Evolutionary conservation across 129 eudicot genomes (phyloP).

Genomic region (Apium graveolens): DNA sequence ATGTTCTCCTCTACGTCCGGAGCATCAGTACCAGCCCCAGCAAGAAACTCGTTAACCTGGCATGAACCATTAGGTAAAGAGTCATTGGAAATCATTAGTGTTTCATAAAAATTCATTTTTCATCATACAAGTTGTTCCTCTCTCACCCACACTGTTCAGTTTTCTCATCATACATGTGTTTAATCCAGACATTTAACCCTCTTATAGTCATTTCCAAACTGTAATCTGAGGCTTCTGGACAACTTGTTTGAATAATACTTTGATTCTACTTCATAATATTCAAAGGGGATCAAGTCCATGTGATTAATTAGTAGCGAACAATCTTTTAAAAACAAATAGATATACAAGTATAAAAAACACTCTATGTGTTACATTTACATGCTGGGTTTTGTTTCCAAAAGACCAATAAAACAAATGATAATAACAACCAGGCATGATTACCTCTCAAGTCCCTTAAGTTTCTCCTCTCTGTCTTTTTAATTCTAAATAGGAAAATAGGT

Average conservation of each 20-base stretch:
- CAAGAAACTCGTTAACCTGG: constrained; percentile 91
- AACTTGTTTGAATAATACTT: not conserved
- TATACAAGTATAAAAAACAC: not conserved
- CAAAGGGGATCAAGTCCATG: not conserved
- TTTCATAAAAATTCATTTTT: not conserved
- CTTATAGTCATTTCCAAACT: not conserved
- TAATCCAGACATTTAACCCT: not conserved
- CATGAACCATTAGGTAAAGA: constrained; percentile 8
- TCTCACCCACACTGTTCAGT: not conserved
- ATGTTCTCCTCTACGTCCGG: constrained; percentile 96
- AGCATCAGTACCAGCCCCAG: constrained; percentile 99
- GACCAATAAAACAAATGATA: not conserved
- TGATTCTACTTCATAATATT: not conserved
- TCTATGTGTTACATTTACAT: not conserved
- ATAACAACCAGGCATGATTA: not conserved
- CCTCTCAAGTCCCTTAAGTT: not conserved
- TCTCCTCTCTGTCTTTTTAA: not conserved
- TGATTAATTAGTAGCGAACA: not conserved
- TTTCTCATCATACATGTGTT: not conserved
- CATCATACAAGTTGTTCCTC: not conserved
- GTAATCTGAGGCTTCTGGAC: not conserved
- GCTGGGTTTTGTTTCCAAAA: not conserved
- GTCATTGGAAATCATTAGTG: not conserved
- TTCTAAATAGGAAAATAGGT: not conserved
- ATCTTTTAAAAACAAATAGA: not conserved